Percentiles rank a stretch among this genome's conserved stretches.
Conservation (phyloP, 2,329 filamentous ascomycete genomes). For the Colletotrichum nymphaeae region DNA sequence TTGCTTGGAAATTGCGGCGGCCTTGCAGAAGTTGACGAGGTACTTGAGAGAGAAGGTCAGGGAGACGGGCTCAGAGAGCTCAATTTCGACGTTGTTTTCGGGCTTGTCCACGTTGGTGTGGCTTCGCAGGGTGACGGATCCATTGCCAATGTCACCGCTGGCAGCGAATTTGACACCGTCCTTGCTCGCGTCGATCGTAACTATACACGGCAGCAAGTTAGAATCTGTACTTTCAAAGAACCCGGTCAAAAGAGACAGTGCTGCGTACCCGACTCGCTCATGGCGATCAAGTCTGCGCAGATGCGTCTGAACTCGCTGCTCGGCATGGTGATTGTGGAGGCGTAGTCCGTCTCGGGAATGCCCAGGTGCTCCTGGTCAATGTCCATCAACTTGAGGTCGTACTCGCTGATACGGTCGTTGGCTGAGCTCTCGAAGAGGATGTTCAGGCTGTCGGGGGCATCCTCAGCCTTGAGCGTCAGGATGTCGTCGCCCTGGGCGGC, state of each 20-base stretch:
- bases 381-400: constrained; percentile 99
- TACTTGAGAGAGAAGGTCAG: constrained; percentile 99
- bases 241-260: background rate
- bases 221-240: background rate
- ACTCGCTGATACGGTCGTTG: constrained; percentile 94
- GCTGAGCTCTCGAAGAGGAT: constrained; percentile 92
- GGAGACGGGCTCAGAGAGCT: constrained; percentile 90
- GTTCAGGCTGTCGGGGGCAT: constrained; percentile 95
- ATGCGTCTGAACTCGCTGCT: constrained; percentile 93
- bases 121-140: constrained; percentile 89
- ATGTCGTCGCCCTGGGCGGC: constrained; percentile 95
- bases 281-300: constrained; percentile 88
- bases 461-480: constrained; percentile 96
- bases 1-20: constrained; percentile 80
- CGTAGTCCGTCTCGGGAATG: constrained; percentile 99
- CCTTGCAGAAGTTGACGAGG: constrained; percentile 99
- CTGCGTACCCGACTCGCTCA: constrained; percentile 92
- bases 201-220: constrained; percentile 58
- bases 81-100: constrained; percentile 85
- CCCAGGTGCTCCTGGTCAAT: constrained; percentile 99
- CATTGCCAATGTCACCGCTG: constrained; percentile 95
- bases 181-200: constrained; percentile 95
- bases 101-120: constrained; percentile 92
- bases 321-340: constrained; percentile 90
- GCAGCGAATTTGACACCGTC: constrained; percentile 97